A percentile compares a stretch with the other conserved stretches of the same genome.
Conservation (phyloP, 2,329 filamentous ascomycete genomes). For the Zelopaecilomyces penicillatus region DNA sequence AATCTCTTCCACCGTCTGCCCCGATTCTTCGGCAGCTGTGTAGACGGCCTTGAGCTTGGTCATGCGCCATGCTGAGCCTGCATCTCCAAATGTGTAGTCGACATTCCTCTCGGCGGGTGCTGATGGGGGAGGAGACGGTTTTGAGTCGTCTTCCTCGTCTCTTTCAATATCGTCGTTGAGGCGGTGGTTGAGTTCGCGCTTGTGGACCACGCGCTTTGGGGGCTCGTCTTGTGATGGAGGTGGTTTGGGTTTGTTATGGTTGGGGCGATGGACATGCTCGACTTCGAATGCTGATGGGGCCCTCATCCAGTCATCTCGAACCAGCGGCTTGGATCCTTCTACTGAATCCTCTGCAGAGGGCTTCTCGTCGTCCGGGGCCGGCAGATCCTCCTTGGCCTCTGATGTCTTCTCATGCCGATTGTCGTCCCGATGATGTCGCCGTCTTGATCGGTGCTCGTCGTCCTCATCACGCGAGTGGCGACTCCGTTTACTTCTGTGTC, state of each 20-base stretch:
- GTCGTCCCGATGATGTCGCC: slow-evolving; percentile 14
- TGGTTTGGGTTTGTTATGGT: slow-evolving; percentile 43
- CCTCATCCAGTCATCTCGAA: slow-evolving; percentile 92
- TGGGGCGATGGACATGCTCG: slow-evolving; percentile 65
- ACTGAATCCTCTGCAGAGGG: slow-evolving; percentile 18
- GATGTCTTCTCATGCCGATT: slow-evolving; percentile 31
- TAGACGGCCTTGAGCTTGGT: slow-evolving; percentile 86
- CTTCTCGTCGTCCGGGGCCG: slow-evolving; percentile 43
- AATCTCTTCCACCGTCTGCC: slow-evolving; percentile 68
- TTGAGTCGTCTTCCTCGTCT: slow-evolving; percentile 26
- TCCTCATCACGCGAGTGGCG: slow-evolving; percentile 41
- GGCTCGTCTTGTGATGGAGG: slow-evolving; percentile 39
- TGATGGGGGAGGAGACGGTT: background rate
- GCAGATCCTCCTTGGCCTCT: slow-evolving; percentile 43
- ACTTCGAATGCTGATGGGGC: slow-evolving; percentile 73
- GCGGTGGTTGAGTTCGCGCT: slow-evolving; percentile 68
- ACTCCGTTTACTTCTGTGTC: slow-evolving; percentile 55
- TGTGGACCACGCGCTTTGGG: slow-evolving; percentile 64
- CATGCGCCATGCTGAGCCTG: slow-evolving; percentile 92
- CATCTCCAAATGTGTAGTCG: slow-evolving; percentile 79
- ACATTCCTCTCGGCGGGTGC: slow-evolving; percentile 46
- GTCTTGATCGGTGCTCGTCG: slow-evolving; percentile 28
- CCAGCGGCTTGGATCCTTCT: slow-evolving; percentile 29
- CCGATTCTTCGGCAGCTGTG: slow-evolving; percentile 64
- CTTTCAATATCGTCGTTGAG: slow-evolving; percentile 51